Evolutionary conservation across 1,284 basidiomycete genomes (phyloP).

Genomic region (Tilletiopsis washingtonensis): DNA sequence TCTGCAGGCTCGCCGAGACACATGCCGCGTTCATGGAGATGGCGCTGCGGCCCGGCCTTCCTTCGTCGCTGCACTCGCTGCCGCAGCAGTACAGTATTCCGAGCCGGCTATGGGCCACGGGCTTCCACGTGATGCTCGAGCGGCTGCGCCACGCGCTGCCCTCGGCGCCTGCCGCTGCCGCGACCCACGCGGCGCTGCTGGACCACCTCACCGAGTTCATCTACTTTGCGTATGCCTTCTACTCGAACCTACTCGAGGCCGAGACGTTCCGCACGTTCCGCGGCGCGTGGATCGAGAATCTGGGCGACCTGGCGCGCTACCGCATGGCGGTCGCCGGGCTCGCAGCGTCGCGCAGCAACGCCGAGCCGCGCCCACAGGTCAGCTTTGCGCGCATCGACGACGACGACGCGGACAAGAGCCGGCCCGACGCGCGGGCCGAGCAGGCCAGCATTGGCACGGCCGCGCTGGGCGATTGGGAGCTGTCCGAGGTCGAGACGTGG

Average conservation of each 20-base stretch:
- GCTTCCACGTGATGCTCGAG: conserved; percentile 82
- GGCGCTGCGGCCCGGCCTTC: conserved; percentile 75
- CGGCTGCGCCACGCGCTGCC: conserved; percentile 72
- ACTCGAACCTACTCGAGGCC: conserved; percentile 80
- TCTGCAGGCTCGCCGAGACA: conserved; percentile 71
- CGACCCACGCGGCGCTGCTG: conserved; percentile 41
- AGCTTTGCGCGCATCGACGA: conserved; percentile 3
- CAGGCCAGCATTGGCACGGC: conserved; percentile 67
- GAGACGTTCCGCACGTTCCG: conserved; percentile 64
- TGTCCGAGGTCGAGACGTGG: conserved; percentile 91
- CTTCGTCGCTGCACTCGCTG: conserved; percentile 75
- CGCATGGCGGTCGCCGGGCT: conserved; percentile 74
- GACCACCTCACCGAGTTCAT: conserved; percentile 84
- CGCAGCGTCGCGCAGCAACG: neutral
- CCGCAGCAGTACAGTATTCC: conserved; percentile 92
- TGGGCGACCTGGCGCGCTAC: conserved; percentile 90
- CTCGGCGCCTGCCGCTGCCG: conserved; percentile 18
- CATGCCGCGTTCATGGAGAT: conserved; percentile 81
- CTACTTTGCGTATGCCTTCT: conserved; percentile 89
- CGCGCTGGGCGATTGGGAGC: conserved; percentile 74
- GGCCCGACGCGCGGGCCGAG: neutral
- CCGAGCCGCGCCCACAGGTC: too few species aligned
- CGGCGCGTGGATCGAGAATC: conserved; percentile 83
- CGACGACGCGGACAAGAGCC: neutral
- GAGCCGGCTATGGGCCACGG: conserved; percentile 82